Percentiles rank a stretch among this genome's conserved stretches.
phyloP scores from a whole-genome alignment of 192 early-diverging fungal species.

The Rhizophlyctis rosea region DNA sequence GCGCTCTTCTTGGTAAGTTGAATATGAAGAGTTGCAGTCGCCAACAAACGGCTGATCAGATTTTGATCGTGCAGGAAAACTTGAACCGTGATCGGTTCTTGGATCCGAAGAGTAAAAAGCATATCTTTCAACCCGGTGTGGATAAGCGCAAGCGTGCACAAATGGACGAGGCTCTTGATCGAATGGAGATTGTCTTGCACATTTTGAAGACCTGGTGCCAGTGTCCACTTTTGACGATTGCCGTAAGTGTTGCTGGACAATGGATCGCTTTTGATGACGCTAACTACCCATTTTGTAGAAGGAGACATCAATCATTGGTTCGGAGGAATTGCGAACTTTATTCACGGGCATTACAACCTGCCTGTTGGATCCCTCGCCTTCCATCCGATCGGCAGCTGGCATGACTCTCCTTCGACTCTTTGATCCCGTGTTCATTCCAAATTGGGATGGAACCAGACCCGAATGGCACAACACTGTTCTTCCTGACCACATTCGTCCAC shows the following conservation, averaged over 20 bases:
- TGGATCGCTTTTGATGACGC: constrained; percentile 3
- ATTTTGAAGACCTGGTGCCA: constrained; percentile 72
- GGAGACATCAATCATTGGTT: constrained; percentile 53
- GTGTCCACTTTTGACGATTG: constrained; percentile 74
- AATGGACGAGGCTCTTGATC: constrained; percentile 60
- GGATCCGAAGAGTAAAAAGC: constrained; percentile 20
- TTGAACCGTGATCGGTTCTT: constrained; percentile 18
- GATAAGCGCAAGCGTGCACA: constrained; percentile 43
- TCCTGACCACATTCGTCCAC: constrained; percentile 5
- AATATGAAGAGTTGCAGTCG: constrained; percentile 7
- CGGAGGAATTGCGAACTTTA: constrained; percentile 71
- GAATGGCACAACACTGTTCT: constrained; percentile 27
- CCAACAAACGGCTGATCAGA: constrained; percentile 17
- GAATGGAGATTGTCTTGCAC: constrained; percentile 73
- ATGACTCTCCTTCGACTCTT: constrained; percentile 73
- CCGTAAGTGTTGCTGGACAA: constrained; percentile 40
- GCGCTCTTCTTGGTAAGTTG: constrained; percentile 58
- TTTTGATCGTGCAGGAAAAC: constrained; percentile 8
- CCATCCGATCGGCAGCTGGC: constrained; percentile 70
- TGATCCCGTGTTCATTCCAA: constrained; percentile 60
- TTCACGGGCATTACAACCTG: constrained; percentile 74
- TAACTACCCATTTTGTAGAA: constrained; percentile 61
- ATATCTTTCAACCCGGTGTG: constrained; percentile 13
- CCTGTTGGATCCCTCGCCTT: constrained; percentile 64
- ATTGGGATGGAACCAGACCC: constrained; percentile 69